These are phyloP conservation scores for Luzula sylvatica DNA, from an alignment of 176 grass and related monocot genomes.

Conservation along the genomic window DNA sequence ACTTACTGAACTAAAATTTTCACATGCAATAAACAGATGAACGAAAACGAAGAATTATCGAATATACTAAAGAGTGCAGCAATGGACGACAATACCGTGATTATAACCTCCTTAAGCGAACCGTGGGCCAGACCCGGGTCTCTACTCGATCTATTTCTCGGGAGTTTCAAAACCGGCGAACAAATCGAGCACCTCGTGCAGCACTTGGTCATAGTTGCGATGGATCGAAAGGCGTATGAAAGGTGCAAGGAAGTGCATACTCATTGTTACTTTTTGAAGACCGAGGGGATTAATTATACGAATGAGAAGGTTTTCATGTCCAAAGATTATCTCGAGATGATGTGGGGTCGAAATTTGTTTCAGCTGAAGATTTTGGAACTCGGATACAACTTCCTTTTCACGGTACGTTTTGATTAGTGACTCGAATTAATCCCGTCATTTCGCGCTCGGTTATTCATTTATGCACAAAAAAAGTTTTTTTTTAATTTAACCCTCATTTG, in stretches of 20 bases:
- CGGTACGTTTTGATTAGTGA: slow-evolving; percentile 18
- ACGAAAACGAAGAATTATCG: slow-evolving; percentile 6
- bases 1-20: no score
- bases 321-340: slow-evolving; percentile 71
- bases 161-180: slow-evolving; percentile 47
- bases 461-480: background rate
- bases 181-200: slow-evolving; percentile 40
- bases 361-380: slow-evolving; percentile 65
- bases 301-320: slow-evolving; percentile 59
- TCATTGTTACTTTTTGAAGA: slow-evolving; percentile 44
- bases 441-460: no score
- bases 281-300: slow-evolving; percentile 31
- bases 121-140: slow-evolving; percentile 49
- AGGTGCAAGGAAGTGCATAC: slow-evolving; percentile 44
- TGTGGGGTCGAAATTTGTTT: slow-evolving; percentile 60
- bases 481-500: no score
- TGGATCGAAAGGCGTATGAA: slow-evolving; percentile 35
- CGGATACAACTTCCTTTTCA: slow-evolving; percentile 81
- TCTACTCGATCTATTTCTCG: slow-evolving; percentile 47
- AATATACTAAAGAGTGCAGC: slow-evolving; percentile 55
- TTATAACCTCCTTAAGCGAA: slow-evolving; percentile 54
- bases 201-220: slow-evolving; percentile 49
- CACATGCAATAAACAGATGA: background rate
- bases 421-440: background rate
- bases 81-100: slow-evolving; percentile 63